Conservation (phyloP, 805 yeast species). For the Schizosaccharomyces lindneri region DNA sequence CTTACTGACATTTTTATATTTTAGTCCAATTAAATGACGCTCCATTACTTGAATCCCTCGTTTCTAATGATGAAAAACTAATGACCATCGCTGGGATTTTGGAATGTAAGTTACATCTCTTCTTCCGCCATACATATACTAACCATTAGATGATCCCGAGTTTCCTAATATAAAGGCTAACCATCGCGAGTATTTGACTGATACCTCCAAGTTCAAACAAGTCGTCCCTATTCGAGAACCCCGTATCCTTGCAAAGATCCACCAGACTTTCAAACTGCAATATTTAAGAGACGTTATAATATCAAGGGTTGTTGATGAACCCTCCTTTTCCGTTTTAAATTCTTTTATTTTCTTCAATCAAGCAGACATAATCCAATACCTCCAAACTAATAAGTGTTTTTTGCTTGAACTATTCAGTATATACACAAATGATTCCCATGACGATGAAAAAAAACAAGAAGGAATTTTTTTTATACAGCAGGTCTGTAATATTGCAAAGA, state of each 20-base stretch:
- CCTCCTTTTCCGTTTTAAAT: conserved; percentile 38
- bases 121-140: conserved; percentile 65
- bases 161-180: conserved; percentile 60
- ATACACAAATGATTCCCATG: conserved; percentile 15
- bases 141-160: conserved; percentile 54
- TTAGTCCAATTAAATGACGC: conserved; percentile 42
- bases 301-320: conserved; percentile 62
- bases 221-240: conserved; percentile 38
- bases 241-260: conserved; percentile 29
- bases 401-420: conserved; percentile 32
- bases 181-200: conserved; percentile 38
- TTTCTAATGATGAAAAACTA: conserved; percentile 24
- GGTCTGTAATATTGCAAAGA: conserved; percentile 49
- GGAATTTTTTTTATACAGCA: conserved; percentile 65
- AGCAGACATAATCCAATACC: conserved; percentile 33
- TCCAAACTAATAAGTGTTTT: conserved; percentile 28
- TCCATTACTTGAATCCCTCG: conserved; percentile 29
- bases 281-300: conserved; percentile 70
- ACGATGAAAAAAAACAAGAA: conserved; percentile 20
- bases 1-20: no score
- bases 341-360: conserved; percentile 47
- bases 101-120: conserved; percentile 21
- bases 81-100: conserved; percentile 49
- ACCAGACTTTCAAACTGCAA: conserved; percentile 52
- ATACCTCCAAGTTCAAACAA: conserved; percentile 39